Evolutionary conservation across 1,139 yeast species (phyloP).

Genomic region (Ogataea hybrid): DNA sequence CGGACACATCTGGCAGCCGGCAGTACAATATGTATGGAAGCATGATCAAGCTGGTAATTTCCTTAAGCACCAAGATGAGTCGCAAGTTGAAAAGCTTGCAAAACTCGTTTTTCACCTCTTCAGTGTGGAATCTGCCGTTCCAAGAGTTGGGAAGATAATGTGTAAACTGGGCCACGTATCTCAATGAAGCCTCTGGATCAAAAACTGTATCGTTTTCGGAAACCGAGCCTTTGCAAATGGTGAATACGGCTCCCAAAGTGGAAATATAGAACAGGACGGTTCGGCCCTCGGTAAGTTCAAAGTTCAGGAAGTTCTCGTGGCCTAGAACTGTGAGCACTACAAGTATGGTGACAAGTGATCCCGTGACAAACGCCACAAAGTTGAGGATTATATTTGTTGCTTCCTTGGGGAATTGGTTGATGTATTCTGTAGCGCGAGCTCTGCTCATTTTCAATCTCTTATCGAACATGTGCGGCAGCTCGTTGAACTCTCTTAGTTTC

Average conservation of each 20-base stretch:
- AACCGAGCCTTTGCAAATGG: conserved; percentile 36
- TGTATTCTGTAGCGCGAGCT: conserved; percentile 76
- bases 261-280: conserved; percentile 87
- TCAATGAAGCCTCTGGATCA: conserved; percentile 85
- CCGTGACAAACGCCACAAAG: conserved; percentile 74
- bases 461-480: conserved; percentile 82
- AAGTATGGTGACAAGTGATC: conserved; percentile 85
- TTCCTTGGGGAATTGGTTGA: conserved; percentile 91
- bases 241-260: conserved; percentile 65
- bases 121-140: conserved; percentile 83
- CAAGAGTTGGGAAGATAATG: conserved; percentile 87
- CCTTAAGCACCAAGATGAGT: conserved; percentile 69
- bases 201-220: conserved; percentile 61
- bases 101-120: conserved; percentile 78
- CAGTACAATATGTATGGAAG: conserved; percentile 90
- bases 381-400: conserved; percentile 60
- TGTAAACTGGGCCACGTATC: conserved; percentile 78
- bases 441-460: conserved; percentile 74
- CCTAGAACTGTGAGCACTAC: conserved; percentile 85
- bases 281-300: conserved; percentile 79
- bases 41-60: conserved; percentile 72
- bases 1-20: conserved; percentile 69
- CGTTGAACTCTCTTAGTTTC: conserved; percentile 93
- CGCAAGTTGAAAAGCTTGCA: conserved; percentile 74
- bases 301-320: conserved; percentile 86